Evolutionary conservation across 2,329 filamentous ascomycete species (phyloP).

Genomic region (Penicillium sp.): DNA sequence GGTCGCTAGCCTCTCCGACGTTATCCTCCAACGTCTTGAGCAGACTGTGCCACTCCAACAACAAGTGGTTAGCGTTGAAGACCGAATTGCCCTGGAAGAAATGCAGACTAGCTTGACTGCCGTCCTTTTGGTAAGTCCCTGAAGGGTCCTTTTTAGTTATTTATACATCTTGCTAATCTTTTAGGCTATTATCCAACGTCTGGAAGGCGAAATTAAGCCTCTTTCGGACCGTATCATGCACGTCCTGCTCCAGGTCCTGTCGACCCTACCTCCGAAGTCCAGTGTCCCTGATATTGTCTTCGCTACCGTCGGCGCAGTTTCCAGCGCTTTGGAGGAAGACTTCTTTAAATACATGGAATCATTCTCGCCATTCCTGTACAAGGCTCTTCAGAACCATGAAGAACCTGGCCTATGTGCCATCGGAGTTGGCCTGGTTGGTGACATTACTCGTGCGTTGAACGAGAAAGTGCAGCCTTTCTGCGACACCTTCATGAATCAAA

Average conservation of each 20-base stretch:
- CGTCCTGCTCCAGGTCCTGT: slow-evolving; percentile 74
- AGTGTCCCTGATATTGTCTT: slow-evolving; percentile 94
- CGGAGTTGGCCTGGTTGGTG: slow-evolving; percentile 95
- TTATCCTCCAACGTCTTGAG: slow-evolving; percentile 86
- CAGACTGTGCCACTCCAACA: slow-evolving; percentile 83
- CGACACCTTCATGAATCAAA: slow-evolving; percentile 96
- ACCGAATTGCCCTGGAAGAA: slow-evolving; percentile 91
- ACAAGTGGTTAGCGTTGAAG: slow-evolving; percentile 95
- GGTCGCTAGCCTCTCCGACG: slow-evolving; percentile 76
- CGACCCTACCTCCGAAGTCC: slow-evolving; percentile 74
- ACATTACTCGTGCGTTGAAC: slow-evolving; percentile 88
- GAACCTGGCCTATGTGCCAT: slow-evolving; percentile 92
- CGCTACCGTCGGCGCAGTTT: slow-evolving; percentile 84
- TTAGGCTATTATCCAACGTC: slow-evolving; percentile 75
- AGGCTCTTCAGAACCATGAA: slow-evolving; percentile 90
- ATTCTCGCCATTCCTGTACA: slow-evolving; percentile 89
- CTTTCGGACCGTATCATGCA: slow-evolving; percentile 95
- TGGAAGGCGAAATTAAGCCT: slow-evolving; percentile 86
- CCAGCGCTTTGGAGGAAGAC: slow-evolving; percentile 84
- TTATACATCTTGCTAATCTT: slow-evolving; percentile 13
- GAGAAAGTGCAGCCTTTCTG: slow-evolving; percentile 91
- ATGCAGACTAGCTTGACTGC: slow-evolving; percentile 95
- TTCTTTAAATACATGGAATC: slow-evolving; percentile 98
- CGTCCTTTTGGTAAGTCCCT: slow-evolving; percentile 63
- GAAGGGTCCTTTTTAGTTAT: not conserved